Conservation (phyloP, 176 grass and related monocot species). For the Musa troglodytarum region DNA sequence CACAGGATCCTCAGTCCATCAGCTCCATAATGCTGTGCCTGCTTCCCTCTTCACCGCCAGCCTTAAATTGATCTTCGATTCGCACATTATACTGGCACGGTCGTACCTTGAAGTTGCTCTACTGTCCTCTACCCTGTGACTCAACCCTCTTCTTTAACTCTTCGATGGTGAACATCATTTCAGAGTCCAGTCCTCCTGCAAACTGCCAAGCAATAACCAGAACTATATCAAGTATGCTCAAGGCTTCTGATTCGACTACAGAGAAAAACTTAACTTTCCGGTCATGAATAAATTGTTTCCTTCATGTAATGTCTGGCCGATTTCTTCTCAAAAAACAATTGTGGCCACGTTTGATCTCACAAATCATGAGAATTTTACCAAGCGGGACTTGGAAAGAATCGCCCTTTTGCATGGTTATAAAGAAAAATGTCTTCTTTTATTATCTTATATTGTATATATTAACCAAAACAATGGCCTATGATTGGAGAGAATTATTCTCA, state of each 20-base stretch:
- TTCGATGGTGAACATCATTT: constrained; percentile 46
- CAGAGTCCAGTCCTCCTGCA: constrained; percentile 42
- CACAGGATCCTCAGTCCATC: background rate
- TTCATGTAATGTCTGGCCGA: too few relatives aligned
- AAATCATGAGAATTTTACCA: too few relatives aligned
- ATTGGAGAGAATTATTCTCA: constrained; percentile 20
- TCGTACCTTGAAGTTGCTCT: background rate
- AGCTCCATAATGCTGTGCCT: background rate
- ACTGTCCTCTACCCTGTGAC: constrained; percentile 9
- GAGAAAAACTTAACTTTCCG: too few relatives aligned
- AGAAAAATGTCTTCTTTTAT: background rate
- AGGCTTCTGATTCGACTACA: too few relatives aligned
- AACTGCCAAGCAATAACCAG: constrained; percentile 22
- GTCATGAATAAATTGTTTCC: too few relatives aligned
- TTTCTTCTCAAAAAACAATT: background rate
- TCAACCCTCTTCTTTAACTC: constrained; percentile 40
- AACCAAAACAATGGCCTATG: background rate
- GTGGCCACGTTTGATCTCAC: too few relatives aligned
- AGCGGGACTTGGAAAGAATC: too few relatives aligned
- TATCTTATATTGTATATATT: background rate
- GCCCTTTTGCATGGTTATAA: too few relatives aligned
- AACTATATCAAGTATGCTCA: background rate
- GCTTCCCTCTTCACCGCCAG: background rate
- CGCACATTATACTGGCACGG: background rate
- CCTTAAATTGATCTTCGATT: background rate